A percentile compares a stretch with the other conserved stretches of the same genome.
phyloP scores from a whole-genome alignment of 257 asterid genomes.

The Capsicum chinense region DNA sequence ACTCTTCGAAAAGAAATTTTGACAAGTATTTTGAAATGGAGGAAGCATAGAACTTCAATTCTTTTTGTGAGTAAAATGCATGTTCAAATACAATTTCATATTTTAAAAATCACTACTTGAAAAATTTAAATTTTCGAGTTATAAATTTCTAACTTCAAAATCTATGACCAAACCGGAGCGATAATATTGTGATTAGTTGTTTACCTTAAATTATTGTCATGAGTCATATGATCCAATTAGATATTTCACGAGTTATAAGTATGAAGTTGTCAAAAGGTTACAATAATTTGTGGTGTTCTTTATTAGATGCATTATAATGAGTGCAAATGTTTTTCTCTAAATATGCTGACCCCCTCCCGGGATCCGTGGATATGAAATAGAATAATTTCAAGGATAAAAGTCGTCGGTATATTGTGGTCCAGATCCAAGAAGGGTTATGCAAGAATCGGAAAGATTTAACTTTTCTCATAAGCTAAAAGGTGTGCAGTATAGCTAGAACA shows the following conservation, averaged over 20 bases:
- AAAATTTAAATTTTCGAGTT: no score
- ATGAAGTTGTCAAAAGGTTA: no score
- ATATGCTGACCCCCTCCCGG: background rate
- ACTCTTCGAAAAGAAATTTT: no score
- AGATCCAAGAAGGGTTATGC: background rate
- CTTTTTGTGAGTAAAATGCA: no score
- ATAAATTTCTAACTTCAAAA: no score
- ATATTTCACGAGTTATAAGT: background rate
- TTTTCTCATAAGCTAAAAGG: no score
- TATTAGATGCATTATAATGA: no score
- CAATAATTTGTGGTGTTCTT: no score
- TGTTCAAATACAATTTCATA: no score
- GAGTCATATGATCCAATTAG: slow-evolving; percentile 18
- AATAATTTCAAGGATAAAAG: background rate
- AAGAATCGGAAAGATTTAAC: background rate
- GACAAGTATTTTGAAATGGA: no score
- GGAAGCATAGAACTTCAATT: no score
- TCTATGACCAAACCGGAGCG: background rate
- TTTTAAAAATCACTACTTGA: no score
- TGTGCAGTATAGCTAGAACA: background rate
- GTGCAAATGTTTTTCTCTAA: background rate
- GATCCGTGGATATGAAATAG: background rate
- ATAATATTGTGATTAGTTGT: background rate
- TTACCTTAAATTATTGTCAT: background rate
- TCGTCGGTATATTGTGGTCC: background rate